These are phyloP conservation scores for Helianthus tuberosus DNA, from an alignment of 129 eudicot species.

Conservation along the genomic window DNA sequence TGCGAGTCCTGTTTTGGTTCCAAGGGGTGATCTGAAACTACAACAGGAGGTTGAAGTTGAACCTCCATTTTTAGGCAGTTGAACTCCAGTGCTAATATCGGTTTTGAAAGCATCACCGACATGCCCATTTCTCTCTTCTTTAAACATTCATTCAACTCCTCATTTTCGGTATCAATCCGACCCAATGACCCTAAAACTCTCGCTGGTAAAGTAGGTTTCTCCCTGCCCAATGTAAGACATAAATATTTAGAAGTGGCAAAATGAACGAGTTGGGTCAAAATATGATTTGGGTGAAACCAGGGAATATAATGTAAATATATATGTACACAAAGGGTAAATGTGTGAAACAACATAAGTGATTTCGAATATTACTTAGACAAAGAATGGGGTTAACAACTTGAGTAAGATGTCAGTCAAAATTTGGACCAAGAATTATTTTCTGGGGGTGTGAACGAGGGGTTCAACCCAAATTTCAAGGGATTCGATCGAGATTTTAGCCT, in stretches of 20 bases:
- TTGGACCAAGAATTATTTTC: too few relatives aligned
- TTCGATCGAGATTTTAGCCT: too few relatives aligned
- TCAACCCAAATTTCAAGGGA: too few relatives aligned
- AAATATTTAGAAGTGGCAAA: too few relatives aligned
- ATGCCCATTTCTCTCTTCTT: constrained; percentile 54
- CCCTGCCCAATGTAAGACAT: too few relatives aligned
- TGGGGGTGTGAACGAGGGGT: too few relatives aligned
- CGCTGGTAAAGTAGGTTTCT: constrained; percentile 59
- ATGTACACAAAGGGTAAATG: too few relatives aligned
- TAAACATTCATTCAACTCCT: constrained; percentile 21
- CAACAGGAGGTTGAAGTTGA: constrained; percentile 68
- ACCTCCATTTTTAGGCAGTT: constrained; percentile 72
- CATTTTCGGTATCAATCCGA: constrained; percentile 1
- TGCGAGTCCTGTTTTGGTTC: neutral
- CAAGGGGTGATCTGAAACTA: constrained; percentile 26
- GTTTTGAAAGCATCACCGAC: constrained; percentile 77
- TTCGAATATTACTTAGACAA: neutral
- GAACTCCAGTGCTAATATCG: constrained; percentile 79
- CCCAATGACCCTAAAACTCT: constrained; percentile 46
- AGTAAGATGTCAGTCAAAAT: neutral
- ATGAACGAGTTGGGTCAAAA: neutral
- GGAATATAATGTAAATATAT: too few relatives aligned
- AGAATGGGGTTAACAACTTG: neutral
- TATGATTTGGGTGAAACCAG: too few relatives aligned
- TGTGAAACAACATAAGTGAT: too few relatives aligned